phyloP scores from a whole-genome alignment of 1,284 basidiomycete genomes.

The Coriolopsis trogii region DNA sequence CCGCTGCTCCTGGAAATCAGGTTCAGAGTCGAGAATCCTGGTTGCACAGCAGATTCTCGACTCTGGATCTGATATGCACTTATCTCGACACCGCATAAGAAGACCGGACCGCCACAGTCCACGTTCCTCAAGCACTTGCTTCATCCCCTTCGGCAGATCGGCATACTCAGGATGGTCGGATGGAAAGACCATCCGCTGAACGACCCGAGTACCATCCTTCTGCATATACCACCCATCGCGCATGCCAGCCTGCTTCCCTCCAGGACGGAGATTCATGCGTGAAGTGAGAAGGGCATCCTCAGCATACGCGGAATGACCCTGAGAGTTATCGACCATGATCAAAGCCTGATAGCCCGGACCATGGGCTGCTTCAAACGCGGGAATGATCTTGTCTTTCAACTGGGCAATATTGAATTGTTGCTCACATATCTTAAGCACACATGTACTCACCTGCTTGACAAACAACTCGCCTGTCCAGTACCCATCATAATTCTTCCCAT shows the following conservation, averaged over 20 bases:
- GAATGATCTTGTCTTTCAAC: slow-evolving; percentile 39
- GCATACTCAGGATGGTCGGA: slow-evolving; percentile 32
- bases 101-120: slow-evolving; percentile 29
- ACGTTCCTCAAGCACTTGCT: slow-evolving; percentile 36
- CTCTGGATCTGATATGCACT: slow-evolving; percentile 17
- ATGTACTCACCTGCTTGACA: slow-evolving; percentile 37
- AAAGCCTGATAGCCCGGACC: slow-evolving; percentile 38
- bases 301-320: slow-evolving; percentile 43
- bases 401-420: slow-evolving; percentile 5
- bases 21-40: slow-evolving; percentile 8
- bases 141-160: slow-evolving; percentile 38
- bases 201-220: slow-evolving; percentile 25
- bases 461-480: slow-evolving; percentile 46
- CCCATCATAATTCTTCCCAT: slow-evolving; percentile 48
- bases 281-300: slow-evolving; percentile 38
- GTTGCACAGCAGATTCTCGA: slow-evolving; percentile 9
- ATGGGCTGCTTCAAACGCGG: slow-evolving; percentile 37
- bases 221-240: slow-evolving; percentile 37
- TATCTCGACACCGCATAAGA: slow-evolving; percentile 28
- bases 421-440: background rate
- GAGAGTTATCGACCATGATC: slow-evolving; percentile 43
- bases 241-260: slow-evolving; percentile 40
- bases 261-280: slow-evolving; percentile 40
- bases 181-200: slow-evolving; percentile 39
- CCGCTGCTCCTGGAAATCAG: slow-evolving; percentile 37